Evolutionary conservation across 73 alveolate genomes (phyloP).

Genomic region (Tetrahymena borealis): DNA sequence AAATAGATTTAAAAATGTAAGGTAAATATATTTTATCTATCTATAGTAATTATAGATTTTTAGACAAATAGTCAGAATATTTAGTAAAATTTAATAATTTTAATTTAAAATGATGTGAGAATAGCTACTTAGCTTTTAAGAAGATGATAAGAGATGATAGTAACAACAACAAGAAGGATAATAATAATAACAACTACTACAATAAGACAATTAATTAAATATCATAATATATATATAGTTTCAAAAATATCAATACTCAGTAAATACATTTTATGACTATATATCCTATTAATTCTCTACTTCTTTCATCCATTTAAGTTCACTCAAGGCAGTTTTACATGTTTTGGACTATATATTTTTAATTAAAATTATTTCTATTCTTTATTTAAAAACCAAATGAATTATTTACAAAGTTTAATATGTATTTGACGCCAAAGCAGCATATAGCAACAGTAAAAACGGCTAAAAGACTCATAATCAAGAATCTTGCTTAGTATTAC

Average conservation of each 20-base stretch:
- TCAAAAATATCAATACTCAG: background rate
- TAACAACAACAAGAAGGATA: too few species aligned
- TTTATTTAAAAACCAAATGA: background rate
- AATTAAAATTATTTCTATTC: background rate
- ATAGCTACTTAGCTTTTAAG: too few species aligned
- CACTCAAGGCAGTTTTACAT: background rate
- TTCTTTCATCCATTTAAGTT: background rate
- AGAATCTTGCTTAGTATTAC: background rate
- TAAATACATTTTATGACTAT: background rate
- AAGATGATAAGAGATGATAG: too few species aligned
- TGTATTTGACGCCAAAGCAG: background rate
- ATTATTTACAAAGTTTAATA: background rate
- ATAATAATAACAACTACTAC: too few species aligned
- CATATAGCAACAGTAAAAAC: background rate
- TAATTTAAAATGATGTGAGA: too few species aligned
- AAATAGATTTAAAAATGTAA: too few species aligned
- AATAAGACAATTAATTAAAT: too few species aligned
- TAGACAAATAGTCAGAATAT: too few species aligned
- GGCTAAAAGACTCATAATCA: background rate
- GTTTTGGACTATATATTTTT: background rate
- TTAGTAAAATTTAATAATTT: too few species aligned
- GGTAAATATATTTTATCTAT: too few species aligned
- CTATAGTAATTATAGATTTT: too few species aligned
- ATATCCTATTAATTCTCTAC: background rate
- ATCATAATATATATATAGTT: too few species aligned